Base-by-base conservation (phyloP, 768 basidiomycete species). In the Trametes cinnabarina region DNA sequence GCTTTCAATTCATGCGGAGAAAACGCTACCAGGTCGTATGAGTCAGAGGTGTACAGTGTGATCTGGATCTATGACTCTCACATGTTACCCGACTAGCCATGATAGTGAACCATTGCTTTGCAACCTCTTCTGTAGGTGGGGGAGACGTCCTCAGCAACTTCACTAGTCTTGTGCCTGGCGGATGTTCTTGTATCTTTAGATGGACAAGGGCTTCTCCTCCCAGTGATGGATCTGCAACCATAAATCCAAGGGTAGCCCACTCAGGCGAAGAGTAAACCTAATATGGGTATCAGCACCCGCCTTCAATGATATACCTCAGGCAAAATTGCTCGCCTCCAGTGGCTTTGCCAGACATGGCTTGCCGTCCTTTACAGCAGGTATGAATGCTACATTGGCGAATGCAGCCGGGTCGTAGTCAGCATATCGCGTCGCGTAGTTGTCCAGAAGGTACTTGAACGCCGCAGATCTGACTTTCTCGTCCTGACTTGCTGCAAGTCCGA, bases 391-490 rank as follows among this genome's bases (percentile, higher is more conserved):
- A 23, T 84, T 73, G 4, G 76, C 72, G 61, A 84, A 89, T 12
- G 78, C 66, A 14, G 74, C 68, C n/a, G 83, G 77, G 42, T 82
- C 75, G 61, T 90, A 89, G 23, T 46, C 44, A 1, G 71, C 66
- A 66, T 90, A 95, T 55, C 81, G 80, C 0, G 74, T 77, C 8
- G 75, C 68, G 26, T 87, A 77, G 65, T 95, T 88, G 49, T 92
- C 86, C 43, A 95, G 72, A 30, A 98, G 78, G 73, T 96, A 98
- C 55, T 85, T 84, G 53, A 98, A 75, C 0, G 94, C 93, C 10
- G 74, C 71, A 5, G 75, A 65, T n/a, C 84, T 83, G 35, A 82
- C 70, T 65, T 78, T 65, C 6, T 73, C 52, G 61, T 88, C 79
- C 3, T 75, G 60, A 25, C 79, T 78, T 3, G 90, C 79, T 42